Evolutionary conservation across 2,329 filamentous ascomycete species (phyloP).

Genomic region (Curvularia verruculosa): DNA sequence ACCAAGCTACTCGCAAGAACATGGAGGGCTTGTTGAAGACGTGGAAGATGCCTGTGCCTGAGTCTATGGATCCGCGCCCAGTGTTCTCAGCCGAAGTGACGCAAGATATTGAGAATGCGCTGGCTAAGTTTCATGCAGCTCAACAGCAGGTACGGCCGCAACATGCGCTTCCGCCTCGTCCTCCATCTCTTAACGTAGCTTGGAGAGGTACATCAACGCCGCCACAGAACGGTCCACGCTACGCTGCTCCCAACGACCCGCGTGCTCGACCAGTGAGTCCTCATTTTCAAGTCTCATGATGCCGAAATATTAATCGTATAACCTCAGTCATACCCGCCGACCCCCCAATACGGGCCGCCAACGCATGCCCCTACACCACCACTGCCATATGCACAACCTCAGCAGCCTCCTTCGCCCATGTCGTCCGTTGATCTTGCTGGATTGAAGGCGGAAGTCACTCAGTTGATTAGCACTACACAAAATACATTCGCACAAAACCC

Average conservation of each 20-base stretch:
- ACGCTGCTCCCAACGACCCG: constrained; percentile 42
- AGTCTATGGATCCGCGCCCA: constrained; percentile 87
- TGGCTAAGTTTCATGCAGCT: constrained; percentile 78
- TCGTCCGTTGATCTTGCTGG: constrained; percentile 58
- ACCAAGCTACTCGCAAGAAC: constrained; percentile 79
- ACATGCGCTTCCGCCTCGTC: constrained; percentile 46
- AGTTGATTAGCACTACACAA: constrained; percentile 74
- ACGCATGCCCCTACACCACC: constrained; percentile 32
- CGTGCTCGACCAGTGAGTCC: constrained; percentile 46
- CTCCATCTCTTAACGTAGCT: constrained; percentile 56
- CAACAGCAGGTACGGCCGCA: constrained; percentile 61
- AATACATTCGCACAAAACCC: constrained; percentile 76
- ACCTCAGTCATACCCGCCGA: constrained; percentile 27
- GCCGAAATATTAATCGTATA: constrained; percentile 10
- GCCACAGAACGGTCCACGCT: constrained; percentile 55
- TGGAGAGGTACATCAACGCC: constrained; percentile 79
- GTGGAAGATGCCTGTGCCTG: constrained; percentile 96
- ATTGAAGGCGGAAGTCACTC: constrained; percentile 82
- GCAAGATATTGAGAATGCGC: constrained; percentile 87
- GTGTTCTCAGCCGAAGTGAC: constrained; percentile 90
- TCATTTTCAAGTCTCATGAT: background rate
- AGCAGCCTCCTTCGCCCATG: constrained; percentile 34
- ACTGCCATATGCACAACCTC: constrained; percentile 42
- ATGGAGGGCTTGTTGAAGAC: constrained; percentile 98
- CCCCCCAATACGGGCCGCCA: constrained; percentile 36